Base-by-base conservation (phyloP, 495 filamentous ascomycete genomes). In the Cercophora scortea region DNA sequence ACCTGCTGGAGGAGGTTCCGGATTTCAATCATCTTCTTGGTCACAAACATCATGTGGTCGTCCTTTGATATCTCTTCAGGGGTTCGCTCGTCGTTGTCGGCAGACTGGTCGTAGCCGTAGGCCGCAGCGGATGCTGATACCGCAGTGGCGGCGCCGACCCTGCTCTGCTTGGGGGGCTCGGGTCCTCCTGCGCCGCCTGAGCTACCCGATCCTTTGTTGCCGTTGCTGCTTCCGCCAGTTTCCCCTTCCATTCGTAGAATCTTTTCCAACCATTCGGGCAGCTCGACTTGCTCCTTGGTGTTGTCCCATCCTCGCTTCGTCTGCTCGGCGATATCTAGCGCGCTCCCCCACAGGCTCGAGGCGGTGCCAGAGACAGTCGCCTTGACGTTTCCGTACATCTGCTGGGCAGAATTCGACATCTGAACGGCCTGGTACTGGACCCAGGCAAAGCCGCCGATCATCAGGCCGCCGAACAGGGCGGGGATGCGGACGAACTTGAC, bases 1-100 rank as follows among this genome's bases (percentile, higher is more conserved):
- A 99, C 86, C 16, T 84, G 82, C 61, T 92, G 85, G 7, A 99
- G 74, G 40, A 99, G 89, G 56, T 85, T 90, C 55, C 94, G 75
- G 48, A 99, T 97, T 67, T 99, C 92, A 62, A 99, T 99, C 93
- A 99, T 99, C 69, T 95, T 95, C 71, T 91, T 91, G 0, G 93
- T 99, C 66, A 99, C 75, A 57, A 95, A 74, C 93, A 99, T 99
- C 92, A 99, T 99, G 68, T 99, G 93, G 61, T 99, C 93, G 62
- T 99, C 92, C 61, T 86, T 82, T 5, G 90, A 87, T 50, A 73
- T 71, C 58, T 88, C 77, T 39, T 79, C 81, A 13, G 64, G 60
- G 19, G 70, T 70, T 19, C 87, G 72, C 0, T 71, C 61, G 59
- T 95, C 90, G 32, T 87, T 78, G 25, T 95, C 90, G 9, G 82